Evolutionary conservation across 176 grass and related monocot genomes (phyloP).

Genomic region (Carex kokanica): DNA sequence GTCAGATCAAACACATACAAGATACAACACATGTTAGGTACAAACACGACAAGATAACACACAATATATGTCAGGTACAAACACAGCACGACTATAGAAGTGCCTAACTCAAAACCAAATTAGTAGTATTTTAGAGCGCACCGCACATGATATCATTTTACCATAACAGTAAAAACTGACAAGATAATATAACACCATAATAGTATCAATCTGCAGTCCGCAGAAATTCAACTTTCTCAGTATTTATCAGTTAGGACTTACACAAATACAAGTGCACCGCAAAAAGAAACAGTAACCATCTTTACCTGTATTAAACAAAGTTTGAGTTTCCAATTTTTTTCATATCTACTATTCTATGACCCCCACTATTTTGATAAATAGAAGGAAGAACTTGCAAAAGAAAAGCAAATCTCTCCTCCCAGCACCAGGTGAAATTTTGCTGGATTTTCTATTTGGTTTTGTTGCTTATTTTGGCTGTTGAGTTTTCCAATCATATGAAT

Average conservation of each 20-base stretch:
- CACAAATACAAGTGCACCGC: neutral
- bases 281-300: neutral
- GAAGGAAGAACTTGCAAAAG: neutral
- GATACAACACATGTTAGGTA: neutral
- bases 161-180: neutral
- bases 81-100: neutral
- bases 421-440: neutral
- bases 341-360: neutral
- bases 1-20: too few species aligned
- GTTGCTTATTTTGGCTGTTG: neutral
- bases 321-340: neutral
- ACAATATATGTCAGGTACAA: neutral
- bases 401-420: neutral
- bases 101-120: neutral
- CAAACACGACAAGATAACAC: neutral
- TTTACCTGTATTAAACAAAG: neutral
- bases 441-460: neutral
- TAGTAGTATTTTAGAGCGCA: neutral
- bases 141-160: neutral
- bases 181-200: neutral
- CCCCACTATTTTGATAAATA: neutral
- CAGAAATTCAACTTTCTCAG: neutral
- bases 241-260: neutral
- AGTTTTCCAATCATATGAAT: conserved; percentile 4
- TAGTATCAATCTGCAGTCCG: neutral